Evolutionary conservation across 306 rosid species (phyloP), one percentile per base, ranked within the genome.

Genomic region (Prunus mume): DNA sequence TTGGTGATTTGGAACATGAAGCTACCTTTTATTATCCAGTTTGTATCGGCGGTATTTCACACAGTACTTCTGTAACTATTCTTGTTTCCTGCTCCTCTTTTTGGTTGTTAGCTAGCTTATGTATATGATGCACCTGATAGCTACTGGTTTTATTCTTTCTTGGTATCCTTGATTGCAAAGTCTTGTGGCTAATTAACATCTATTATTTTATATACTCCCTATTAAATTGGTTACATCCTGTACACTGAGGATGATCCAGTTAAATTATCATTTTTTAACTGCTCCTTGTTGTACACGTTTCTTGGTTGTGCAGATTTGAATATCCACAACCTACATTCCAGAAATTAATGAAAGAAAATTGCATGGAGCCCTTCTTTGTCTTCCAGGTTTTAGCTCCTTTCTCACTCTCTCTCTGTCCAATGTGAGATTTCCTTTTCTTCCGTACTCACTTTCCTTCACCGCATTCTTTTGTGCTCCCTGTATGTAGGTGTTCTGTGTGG

Each of bases 241-340:
- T 15, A 9, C 6, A 18, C 17, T 12, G 52, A 73, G 77, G n/a
- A 32, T 27, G 69, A 46, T 61, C 27, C 32, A 25, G 67, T 65
- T 52, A 12, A 6, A 3, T 56, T 77, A 13, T 43, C 20, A 6
- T 56, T 24, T 17, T 46, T 30, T 56, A 8, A 17, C 25, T 22
- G 22, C 24, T 68, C 22, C 32, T 46, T 76, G 18, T 38, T 67
- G 77, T 68, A 24, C 58, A 45, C 74, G 32, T 82, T 65, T 80
- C 61, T 89, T 84, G 82, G 80, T 79, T 58, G 34, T 89, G 71
- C 86, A 96, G 99, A 83, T 96, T 96, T 78, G 99, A 92, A 73
- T 96, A 96, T 85, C 98, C 98, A 20, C 98, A 93, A 73, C 99
- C 97, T 69, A 96, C 99, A 9, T 96, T 96, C 89, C 97, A 88